Percentiles rank a stretch among this genome's conserved stretches.
phyloP scores from a whole-genome alignment of 805 yeast genomes.

The Candida xyloterini region DNA sequence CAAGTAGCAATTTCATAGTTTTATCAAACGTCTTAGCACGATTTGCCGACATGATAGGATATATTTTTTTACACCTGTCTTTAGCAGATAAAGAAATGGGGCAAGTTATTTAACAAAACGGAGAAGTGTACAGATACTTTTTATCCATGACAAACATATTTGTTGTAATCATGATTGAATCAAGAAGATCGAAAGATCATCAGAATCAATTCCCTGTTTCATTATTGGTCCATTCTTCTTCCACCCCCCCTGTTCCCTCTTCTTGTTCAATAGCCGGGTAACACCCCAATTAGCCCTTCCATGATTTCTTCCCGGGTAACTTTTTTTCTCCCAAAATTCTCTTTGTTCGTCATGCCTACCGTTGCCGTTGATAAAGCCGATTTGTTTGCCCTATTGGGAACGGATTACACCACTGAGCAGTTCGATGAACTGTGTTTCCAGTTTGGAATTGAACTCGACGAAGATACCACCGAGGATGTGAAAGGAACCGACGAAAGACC shows the following conservation, averaged over 20 bases:
- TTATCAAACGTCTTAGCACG: constrained; percentile 79
- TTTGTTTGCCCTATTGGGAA: constrained; percentile 74
- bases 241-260: no score
- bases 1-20: constrained; percentile 86
- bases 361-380: constrained; percentile 93
- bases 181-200: neutral
- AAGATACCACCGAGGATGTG: constrained; percentile 85
- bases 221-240: neutral
- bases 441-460: constrained; percentile 96
- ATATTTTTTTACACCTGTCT: constrained; percentile 13
- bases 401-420: constrained; percentile 74
- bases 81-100: constrained; percentile 3
- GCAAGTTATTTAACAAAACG: neutral
- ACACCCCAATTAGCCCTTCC: constrained; percentile 1
- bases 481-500: constrained; percentile 81
- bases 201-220: neutral
- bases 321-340: constrained; percentile 4
- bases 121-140: neutral
- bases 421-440: constrained; percentile 97
- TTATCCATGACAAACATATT: neutral
- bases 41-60: constrained; percentile 43
- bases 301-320: constrained; percentile 10
- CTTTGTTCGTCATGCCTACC: constrained; percentile 75
- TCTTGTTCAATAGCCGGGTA: constrained; percentile 4
- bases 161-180: no score